Base-by-base conservation (phyloP, 371 early-diverging fungal genomes). In the Rhizopus delemar region DNA sequence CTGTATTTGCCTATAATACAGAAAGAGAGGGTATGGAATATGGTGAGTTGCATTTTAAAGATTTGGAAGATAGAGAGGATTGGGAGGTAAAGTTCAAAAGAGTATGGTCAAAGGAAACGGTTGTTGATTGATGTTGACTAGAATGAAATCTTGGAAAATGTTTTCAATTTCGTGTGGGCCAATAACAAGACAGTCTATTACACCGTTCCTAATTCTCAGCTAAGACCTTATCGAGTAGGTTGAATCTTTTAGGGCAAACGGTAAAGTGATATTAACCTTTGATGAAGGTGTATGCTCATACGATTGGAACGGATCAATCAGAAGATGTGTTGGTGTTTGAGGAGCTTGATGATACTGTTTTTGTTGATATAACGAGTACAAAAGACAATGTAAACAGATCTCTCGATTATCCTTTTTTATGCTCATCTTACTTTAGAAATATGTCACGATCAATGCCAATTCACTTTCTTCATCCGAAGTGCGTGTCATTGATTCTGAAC, bases 81-180 rank as follows among this genome's bases (percentile, higher is more conserved):
- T 75, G 74, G 63, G 70, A 78, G 63, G 80, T 77, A 53, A 15
- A 31, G 16, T n/a, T 22, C 22, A 22, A 22, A 22, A 43, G 6
- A 49, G 13, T 9, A n/a, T 15, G 29, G 46, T 8, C 8, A 48
- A 46, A 57, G 41, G 16, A 12, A 12, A 51, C 32, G 7, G 29
- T 8, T 11, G 28, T 53, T 41, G 4, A 53, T 55, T 2, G 13
- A 41, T 43, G 12, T 51, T 4, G 28, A 22, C 22, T 65, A 86
- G 75, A 67, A 63, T 43, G 84, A 88, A 57, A 75, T 77, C 1
- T 63, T 91, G n/a, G 77, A 84, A 29, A 77, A 80, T 35, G 86
- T 91, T 0, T 91, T 90, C 71, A 90, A 90, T 64, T 92, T 92
- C 77, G 90, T 88, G 4, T 93, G 93, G 91, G 85, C 86, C 5